Evolutionary conservation across 768 basidiomycete genomes (phyloP).

Genomic region (Trametes cinnabarina): DNA sequence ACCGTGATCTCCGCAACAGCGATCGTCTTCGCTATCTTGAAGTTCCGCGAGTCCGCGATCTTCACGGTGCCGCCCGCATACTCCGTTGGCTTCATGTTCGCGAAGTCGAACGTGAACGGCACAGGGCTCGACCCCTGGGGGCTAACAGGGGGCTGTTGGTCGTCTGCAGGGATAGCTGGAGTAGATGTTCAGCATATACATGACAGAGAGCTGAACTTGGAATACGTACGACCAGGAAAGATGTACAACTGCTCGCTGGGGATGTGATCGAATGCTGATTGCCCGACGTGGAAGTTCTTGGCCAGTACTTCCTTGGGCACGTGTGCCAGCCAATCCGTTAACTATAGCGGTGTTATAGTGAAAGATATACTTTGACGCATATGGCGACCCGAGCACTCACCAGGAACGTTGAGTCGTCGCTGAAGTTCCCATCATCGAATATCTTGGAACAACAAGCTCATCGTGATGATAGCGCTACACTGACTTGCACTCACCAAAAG

Average conservation of each 20-base stretch:
- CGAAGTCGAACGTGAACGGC: constrained; percentile 48
- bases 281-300: constrained; percentile 32
- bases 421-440: constrained; percentile 43
- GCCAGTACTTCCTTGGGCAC: constrained; percentile 38
- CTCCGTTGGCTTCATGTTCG: constrained; percentile 43
- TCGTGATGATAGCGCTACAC: no score
- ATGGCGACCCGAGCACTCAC: constrained; percentile 16
- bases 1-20: constrained; percentile 58
- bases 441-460: constrained; percentile 5
- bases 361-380: no score
- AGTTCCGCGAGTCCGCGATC: constrained; percentile 48
- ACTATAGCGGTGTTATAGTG: no score
- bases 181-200: background rate
- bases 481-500: constrained; percentile 18
- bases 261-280: constrained; percentile 29
- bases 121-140: constrained; percentile 46
- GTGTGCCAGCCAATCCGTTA: constrained; percentile 32
- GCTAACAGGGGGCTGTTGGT: constrained; percentile 35
- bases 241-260: constrained; percentile 30
- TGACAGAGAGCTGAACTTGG: background rate
- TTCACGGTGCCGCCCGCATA: constrained; percentile 42
- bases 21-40: constrained; percentile 51
- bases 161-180: constrained; percentile 28
- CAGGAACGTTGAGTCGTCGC: constrained; percentile 35
- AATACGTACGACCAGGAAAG: constrained; percentile 24